Base-by-base conservation (phyloP, 1,284 basidiomycete species). In the Trametes sp. region DNA sequence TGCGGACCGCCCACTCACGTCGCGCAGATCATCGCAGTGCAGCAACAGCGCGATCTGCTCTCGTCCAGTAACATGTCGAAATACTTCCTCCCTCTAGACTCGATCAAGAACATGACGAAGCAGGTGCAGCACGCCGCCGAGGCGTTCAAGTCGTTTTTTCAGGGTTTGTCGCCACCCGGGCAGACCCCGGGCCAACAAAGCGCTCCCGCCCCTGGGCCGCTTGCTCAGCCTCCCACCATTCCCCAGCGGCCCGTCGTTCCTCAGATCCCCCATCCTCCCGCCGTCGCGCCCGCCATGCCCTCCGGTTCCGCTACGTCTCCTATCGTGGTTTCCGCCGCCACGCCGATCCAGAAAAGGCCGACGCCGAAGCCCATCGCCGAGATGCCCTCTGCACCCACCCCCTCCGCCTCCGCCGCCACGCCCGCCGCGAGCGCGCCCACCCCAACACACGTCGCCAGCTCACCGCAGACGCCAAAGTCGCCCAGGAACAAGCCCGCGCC, bases 341-440 rank as follows among this genome's bases (percentile, higher is more conserved):
- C 63, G 13, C 65, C 68, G 13, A 55, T 60, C 38, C 54, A 65
- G 55, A 66, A 66, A 64, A 67, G 56, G 57, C 59, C 60, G 24
- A 65, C 62, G 23, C 64, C 64, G 13, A 63, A 66, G 24, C 65
- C 69, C 1, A 45, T 62, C 9, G 38, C 60, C 26, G 64, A 66
- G n/a, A 52, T 42, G 5, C 44, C 57, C 11, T 61, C 65, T 8
- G 63, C 62, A 5, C 68, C 71, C 24, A 73, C 72, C 8, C 73
- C 70, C 14, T 71, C 82, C 6, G 74, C 79, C 8, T 76, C 80
- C 42, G 57, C 50, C 1, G 59, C 52, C 23, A 87, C 89, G 1
- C 86, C 88, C 14, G 81, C 78, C 45, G 77, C 84, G 7, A 84
- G 77, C 63, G 78, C 84, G 2, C 72, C 80, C 0, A 87, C 86